Conservation (phyloP, 441 rosid genomes). For the Erodium trifolium region DNA sequence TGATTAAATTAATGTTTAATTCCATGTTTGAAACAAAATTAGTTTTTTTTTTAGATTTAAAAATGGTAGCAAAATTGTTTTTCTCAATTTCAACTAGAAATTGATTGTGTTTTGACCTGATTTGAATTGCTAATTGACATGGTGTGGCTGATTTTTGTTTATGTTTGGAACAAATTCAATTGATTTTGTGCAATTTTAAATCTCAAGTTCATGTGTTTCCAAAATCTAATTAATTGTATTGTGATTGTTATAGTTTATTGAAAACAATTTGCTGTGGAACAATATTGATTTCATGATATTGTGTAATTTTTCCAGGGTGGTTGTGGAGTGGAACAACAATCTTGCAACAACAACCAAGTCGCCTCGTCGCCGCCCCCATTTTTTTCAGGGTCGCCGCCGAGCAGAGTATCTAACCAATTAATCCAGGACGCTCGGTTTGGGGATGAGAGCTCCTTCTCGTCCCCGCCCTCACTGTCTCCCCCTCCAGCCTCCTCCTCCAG, state of each 20-base stretch:
- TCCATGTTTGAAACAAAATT: neutral
- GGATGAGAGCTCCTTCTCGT: constrained; percentile 30
- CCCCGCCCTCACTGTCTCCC: constrained; percentile 28
- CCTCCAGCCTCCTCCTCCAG: constrained; percentile 31
- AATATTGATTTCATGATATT: neutral
- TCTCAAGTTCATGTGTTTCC: too few relatives aligned
- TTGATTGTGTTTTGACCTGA: neutral
- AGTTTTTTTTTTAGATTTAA: too few relatives aligned
- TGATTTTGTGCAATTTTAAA: neutral
- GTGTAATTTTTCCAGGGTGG: constrained; percentile 36
- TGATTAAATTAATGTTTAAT: neutral
- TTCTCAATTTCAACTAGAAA: too few relatives aligned
- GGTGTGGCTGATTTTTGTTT: neutral
- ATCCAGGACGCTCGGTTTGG: constrained; percentile 71
- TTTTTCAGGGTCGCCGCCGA: constrained; percentile 91
- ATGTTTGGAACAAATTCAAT: neutral
- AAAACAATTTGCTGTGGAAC: too few relatives aligned
- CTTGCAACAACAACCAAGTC: constrained; percentile 26
- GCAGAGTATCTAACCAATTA: constrained; percentile 96
- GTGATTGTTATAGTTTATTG: too few relatives aligned
- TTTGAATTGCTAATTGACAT: neutral
- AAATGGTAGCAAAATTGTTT: too few relatives aligned
- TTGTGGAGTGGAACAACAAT: constrained; percentile 38
- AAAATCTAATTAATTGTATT: too few relatives aligned
- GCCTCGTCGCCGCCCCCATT: constrained; percentile 57